phyloP scores from a whole-genome alignment of 2,329 filamentous ascomycete species.

The Colletotrichum camelliae region DNA sequence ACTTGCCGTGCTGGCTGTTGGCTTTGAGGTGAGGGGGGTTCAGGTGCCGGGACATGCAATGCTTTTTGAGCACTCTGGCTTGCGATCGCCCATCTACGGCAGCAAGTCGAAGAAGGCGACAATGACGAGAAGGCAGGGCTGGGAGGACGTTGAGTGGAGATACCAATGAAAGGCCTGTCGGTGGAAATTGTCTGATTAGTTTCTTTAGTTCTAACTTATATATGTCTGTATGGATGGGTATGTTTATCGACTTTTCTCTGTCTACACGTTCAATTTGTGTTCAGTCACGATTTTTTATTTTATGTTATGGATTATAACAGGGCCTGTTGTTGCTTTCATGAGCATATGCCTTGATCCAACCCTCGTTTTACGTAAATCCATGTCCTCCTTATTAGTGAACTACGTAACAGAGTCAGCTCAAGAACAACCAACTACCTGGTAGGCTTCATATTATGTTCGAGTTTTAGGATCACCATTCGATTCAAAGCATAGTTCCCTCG shows the following conservation, averaged over 20 bases:
- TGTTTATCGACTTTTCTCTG: background rate
- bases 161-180: constrained; percentile 2
- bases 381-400: background rate
- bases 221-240: background rate
- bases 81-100: constrained; percentile 14
- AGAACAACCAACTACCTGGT: background rate
- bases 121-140: constrained; percentile 25
- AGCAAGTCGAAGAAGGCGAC: constrained; percentile 11
- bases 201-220: background rate
- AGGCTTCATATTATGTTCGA: background rate
- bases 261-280: background rate
- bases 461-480: background rate
- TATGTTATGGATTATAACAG: background rate
- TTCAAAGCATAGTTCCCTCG: background rate
- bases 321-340: background rate
- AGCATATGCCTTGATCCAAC: background rate
- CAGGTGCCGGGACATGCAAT: constrained; percentile 21
- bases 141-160: constrained; percentile 30
- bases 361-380: background rate
- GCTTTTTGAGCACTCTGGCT: constrained; percentile 9
- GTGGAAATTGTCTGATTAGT: background rate
- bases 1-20: constrained; percentile 24
- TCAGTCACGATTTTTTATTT: background rate
- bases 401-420: background rate
- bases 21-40: constrained; percentile 28